These are phyloP conservation scores for Globisporangium ultimum DNA, from an alignment of 352 stramenopile genomes.

Conservation along the genomic window DNA sequence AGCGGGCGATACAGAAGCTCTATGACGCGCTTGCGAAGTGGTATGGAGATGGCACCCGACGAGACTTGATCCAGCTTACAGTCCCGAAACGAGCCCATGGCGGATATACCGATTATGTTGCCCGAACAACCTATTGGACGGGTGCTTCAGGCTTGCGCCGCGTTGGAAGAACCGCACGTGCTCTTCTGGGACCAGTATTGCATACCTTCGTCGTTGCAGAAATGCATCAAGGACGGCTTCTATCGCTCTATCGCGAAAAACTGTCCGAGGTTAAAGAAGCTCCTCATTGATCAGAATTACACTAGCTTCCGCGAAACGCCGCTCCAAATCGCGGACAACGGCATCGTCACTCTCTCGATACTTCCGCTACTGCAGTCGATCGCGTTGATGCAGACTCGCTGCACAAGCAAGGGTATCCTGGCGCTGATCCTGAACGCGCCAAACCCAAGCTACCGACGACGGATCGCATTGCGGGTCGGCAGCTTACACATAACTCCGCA, in stretches of 20 bases:
- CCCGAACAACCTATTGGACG: too few species aligned
- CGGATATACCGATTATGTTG: too few species aligned
- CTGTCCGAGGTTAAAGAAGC: neutral
- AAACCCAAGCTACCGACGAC: neutral
- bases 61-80: too few species aligned
- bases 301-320: too few species aligned
- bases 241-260: neutral
- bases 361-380: neutral
- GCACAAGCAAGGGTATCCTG: neutral
- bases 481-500: neutral
- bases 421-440: neutral
- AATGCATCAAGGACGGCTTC: neutral
- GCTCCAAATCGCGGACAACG: neutral
- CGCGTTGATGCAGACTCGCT: neutral
- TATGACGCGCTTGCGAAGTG: too few species aligned
- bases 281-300: neutral
- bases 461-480: neutral
- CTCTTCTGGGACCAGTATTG: neutral
- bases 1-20: too few species aligned
- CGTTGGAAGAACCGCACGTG: slow-evolving; percentile 3
- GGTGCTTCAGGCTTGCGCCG: neutral
- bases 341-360: neutral
- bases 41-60: too few species aligned
- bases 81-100: too few species aligned
- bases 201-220: neutral